Evolutionary conservation across 139 green algal genomes (phyloP), one percentile per base, ranked within the genome.

Genomic region (Tetradesmus lagerheimii): DNA sequence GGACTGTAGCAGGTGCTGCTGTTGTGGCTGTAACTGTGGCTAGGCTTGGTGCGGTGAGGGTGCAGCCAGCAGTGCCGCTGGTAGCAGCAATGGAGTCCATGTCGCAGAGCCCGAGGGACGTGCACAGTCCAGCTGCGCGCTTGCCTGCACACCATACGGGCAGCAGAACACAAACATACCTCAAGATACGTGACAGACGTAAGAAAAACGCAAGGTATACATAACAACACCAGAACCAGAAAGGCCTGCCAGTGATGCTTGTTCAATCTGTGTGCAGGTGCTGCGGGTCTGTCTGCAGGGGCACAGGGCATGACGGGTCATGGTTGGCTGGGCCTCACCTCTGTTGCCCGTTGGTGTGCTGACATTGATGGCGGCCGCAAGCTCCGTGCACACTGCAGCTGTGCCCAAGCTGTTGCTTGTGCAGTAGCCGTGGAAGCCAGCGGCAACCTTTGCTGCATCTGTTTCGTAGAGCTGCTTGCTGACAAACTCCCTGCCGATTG

Each of bases 401-500:
- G 35, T 4, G n/a, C 34, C 77, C 77, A 83, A 18, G 2, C 18
- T 43, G 27, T 27, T 53, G 37, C 18, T 34, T n/a, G 41, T n/a
- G 37, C 77, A 83, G 37, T 34, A 83, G 35, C 34, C 20, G 12
- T 34, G 18, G 35, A 83, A 43, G 25, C 27, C 20, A 11, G 39
- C 37, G 37, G 77, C 35, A 27, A 83, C 38, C 37, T 29, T 83
- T 39, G 15, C 41, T 43, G 35, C 37, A 34, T 83, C 37, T n/a
- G 77, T 83, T 20, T 83, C 77, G 35, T 83, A 83, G 20, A 83
- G 37, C 77, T 83, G 77, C 77, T 4, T 27, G 25, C 41, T 27
- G 20, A 83, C 62, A 38, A 83, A 83, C 4, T 83, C 41, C 34
- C 15, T 83, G 14, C 35, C 41, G 11, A 47, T 27, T 43, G 77